phyloP scores from a whole-genome alignment of 306 rosid species.

The Sicyos edulis region DNA sequence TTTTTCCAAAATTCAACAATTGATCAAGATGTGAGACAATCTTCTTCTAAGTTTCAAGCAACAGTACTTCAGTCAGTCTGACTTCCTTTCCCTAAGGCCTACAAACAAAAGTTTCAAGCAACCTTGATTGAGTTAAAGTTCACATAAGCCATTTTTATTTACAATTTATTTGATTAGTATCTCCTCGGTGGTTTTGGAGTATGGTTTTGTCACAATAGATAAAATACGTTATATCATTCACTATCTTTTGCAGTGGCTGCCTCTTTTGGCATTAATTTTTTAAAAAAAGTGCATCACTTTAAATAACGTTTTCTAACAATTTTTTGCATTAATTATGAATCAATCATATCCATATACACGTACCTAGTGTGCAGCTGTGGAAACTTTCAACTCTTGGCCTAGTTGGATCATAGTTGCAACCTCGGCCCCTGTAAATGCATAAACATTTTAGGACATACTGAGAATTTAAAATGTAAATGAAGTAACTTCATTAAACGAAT shows the following conservation, averaged over 20 bases:
- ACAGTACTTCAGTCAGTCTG: neutral
- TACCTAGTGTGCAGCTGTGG: constrained; percentile 6
- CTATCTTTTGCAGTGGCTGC: neutral
- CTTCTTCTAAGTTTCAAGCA: too few relatives aligned
- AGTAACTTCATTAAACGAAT: constrained; percentile 2
- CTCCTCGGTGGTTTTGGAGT: constrained; percentile 19
- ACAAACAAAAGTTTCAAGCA: neutral
- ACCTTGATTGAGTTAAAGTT: neutral
- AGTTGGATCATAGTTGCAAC: neutral
- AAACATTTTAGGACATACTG: neutral
- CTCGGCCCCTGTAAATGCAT: constrained; percentile 3
- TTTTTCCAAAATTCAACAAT: too few relatives aligned
- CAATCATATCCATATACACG: too few relatives aligned
- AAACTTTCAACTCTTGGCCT: neutral
- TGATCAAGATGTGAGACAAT: too few relatives aligned
- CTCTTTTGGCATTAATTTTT: neutral
- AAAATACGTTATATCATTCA: constrained; percentile 14
- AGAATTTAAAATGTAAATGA: neutral
- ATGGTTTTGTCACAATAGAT: constrained; percentile 17
- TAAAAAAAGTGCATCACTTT: neutral
- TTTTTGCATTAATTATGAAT: neutral
- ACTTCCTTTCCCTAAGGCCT: neutral
- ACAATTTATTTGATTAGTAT: neutral
- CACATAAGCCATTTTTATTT: neutral
- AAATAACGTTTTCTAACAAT: neutral